These are phyloP conservation scores for Colletotrichum incanum DNA, from an alignment of 2,329 filamentous ascomycete species.

Conservation along the genomic window DNA sequence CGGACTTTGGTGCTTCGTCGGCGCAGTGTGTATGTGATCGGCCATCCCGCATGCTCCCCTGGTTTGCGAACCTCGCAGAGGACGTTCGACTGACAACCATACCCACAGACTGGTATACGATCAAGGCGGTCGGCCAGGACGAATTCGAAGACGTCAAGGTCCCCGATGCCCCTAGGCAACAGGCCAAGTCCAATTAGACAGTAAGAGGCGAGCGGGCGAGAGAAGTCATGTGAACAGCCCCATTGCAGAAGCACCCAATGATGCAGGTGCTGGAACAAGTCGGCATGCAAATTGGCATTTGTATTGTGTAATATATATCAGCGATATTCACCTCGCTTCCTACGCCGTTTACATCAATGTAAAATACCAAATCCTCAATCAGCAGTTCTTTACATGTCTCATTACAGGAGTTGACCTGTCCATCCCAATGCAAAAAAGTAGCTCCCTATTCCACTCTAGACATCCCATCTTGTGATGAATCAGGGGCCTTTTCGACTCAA, in stretches of 20 bases:
- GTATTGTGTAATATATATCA: conserved; percentile 36
- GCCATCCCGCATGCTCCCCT: background rate
- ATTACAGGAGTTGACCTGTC: conserved; percentile 28
- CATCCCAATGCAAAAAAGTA: conserved; percentile 29
- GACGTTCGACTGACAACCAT: background rate
- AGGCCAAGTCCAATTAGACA: conserved; percentile 54
- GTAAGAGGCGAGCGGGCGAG: background rate
- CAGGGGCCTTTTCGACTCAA: conserved; percentile 8
- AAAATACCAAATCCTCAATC: conserved; percentile 32
- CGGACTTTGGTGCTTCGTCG: conserved; percentile 81
- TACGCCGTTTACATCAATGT: conserved; percentile 28
- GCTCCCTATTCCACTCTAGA: conserved; percentile 18
- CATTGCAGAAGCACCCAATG: background rate
- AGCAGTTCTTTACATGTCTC: conserved; percentile 38
- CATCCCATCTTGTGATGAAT: conserved; percentile 14
- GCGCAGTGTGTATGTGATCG: conserved; percentile 85
- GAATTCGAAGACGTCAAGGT: conserved; percentile 97
- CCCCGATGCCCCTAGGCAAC: conserved; percentile 77
- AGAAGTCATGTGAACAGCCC: conserved; percentile 11
- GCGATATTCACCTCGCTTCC: conserved; percentile 30
- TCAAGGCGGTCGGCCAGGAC: conserved; percentile 92
- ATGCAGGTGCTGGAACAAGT: background rate
- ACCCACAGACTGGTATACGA: conserved; percentile 70
- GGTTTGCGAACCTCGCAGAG: background rate
- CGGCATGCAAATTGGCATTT: conserved; percentile 13